A percentile compares a stretch with the other conserved stretches of the same genome.
Conservation (phyloP, 1,284 basidiomycete genomes). For the Microbotryum lychnidis-dioicae region DNA sequence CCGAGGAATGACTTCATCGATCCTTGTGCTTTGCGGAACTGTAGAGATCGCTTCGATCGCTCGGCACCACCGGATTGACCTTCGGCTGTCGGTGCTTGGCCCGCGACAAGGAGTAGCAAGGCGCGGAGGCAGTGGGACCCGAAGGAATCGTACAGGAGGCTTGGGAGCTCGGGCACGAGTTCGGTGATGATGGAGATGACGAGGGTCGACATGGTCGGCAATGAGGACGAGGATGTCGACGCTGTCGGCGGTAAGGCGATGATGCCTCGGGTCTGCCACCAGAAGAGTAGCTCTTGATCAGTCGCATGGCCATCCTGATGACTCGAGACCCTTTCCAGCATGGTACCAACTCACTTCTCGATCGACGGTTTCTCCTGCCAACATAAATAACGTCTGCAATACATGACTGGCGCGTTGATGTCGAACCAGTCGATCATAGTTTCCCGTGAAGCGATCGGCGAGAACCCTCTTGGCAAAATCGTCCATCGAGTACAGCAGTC, state of each 20-base stretch:
- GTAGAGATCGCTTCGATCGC: conserved; percentile 55
- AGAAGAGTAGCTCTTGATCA: conserved; percentile 1
- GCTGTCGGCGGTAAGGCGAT: conserved; percentile 51
- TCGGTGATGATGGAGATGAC: conserved; percentile 63
- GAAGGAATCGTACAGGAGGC: conserved; percentile 69
- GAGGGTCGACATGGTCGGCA: conserved; percentile 64
- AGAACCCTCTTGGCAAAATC: conserved; percentile 84
- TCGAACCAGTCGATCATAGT: conserved; percentile 60
- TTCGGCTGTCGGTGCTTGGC: conserved; percentile 19
- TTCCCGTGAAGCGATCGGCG: conserved; percentile 70
- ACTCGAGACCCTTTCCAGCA: background rate
- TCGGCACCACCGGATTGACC: conserved; percentile 6
- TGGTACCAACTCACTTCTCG: conserved; percentile 57
- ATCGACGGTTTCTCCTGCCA: conserved; percentile 61
- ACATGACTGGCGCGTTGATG: conserved; percentile 90
- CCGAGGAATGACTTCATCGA: conserved; percentile 56
- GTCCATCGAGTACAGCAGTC: conserved; percentile 83
- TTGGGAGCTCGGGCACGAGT: conserved; percentile 54
- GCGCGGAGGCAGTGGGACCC: conserved; percentile 79
- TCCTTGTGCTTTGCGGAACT: conserved; percentile 67
- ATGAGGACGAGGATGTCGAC: conserved; percentile 41
- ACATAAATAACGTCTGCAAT: conserved; percentile 71
- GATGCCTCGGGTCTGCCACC: conserved; percentile 53
- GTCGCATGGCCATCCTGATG: background rate
- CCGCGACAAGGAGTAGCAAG: conserved; percentile 62